Base-by-base conservation (phyloP, 441 rosid species). In the Aquilaria agallochum region DNA sequence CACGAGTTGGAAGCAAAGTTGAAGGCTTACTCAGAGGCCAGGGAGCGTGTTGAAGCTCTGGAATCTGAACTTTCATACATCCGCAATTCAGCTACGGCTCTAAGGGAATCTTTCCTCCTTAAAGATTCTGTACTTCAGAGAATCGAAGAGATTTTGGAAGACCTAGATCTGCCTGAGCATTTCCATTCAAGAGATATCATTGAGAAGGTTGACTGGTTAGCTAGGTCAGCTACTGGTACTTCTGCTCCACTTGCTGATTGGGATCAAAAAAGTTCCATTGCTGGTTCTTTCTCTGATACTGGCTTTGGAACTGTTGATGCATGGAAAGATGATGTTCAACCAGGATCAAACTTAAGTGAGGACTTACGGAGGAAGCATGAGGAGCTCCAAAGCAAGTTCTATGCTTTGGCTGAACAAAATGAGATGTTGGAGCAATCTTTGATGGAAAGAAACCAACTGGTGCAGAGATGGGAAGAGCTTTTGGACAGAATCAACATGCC, bases 371-470 rank as follows among this genome's bases (percentile, higher is more conserved):
- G 95, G 75, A 86, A 91, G 73, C 86, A 77, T 51, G 99, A 96
- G 74, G 99, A 96, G 67, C 92, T 96, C 63, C 90, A 96, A 62
- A 80, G 85, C 56, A 93, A 89, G 78, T 96, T 93, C 76, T 96
- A 82, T 79, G 96, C 93, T 57, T 78, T 93, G 85, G 99, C 98
- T 58, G 98, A 96, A 75, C 97, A 94, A 80, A 96, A 89, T 83
- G 99, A 93, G 82, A 91, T 93, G 99, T 92, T 93, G 73, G 98
- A 96, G 71, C 99, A 91, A 72, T 96, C 99, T 64, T 80, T 96
- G 66, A 71, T 85, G 98, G 92, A 89, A 68, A 91, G 98, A 79
- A 93, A 91, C 74, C 80, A 79, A 51, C 68, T 91, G 80, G 84
- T 93, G 65, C 94, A 91, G 87, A 85, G 89, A 78, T 96, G 96